Evolutionary conservation across 345 rosid genomes (phyloP), one percentile per base, ranked within the genome.

Genomic region (Hibiscus syriacus): DNA sequence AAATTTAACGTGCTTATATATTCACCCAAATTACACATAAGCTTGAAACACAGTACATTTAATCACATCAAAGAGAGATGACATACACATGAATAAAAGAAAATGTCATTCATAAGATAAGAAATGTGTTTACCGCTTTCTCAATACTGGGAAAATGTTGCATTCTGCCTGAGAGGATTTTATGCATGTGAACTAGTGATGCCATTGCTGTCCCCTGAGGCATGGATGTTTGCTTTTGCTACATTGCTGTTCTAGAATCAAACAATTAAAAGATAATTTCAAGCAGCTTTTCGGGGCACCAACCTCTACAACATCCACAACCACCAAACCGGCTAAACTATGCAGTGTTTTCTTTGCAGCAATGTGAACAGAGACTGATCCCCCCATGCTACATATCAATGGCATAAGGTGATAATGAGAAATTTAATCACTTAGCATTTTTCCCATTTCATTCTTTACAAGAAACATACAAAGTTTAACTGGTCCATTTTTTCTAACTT

Each of bases 301-400:
- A 67, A 91, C 98, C 97, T 90, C 98, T 25, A 93, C 96, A 73
- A 93, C 98, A 77, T 93, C 98, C 66, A 93, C 92, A 64, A 94
- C 89, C 66, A 94, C 85, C 77, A 94, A 71, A 53, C 99, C 99
- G 56, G 90, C 87, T 85, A 94, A 80, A 73, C 72, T 85, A 72
- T 74, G 78, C 48, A 91, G 80, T 41, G 68, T 75, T 80, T 83
- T 94, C 78, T 74, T 86, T n/a, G 97, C 95, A 68, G 99, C 96
- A 70, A 94, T 86, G 74, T 94, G 97, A 52, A 94, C 87, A 50
- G 96, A 95, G 11, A 94, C 91, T 6, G 99, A 91, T 25, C 97
- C 99, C 67, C 99, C 99, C 97, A 94, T 91, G 81, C 99, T 94
- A 80, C 49, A 67, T 68, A 72, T 43, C 32, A 54, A 73, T 58